Base-by-base conservation (phyloP, 331 rosid genomes). In the Quercus phellos region DNA sequence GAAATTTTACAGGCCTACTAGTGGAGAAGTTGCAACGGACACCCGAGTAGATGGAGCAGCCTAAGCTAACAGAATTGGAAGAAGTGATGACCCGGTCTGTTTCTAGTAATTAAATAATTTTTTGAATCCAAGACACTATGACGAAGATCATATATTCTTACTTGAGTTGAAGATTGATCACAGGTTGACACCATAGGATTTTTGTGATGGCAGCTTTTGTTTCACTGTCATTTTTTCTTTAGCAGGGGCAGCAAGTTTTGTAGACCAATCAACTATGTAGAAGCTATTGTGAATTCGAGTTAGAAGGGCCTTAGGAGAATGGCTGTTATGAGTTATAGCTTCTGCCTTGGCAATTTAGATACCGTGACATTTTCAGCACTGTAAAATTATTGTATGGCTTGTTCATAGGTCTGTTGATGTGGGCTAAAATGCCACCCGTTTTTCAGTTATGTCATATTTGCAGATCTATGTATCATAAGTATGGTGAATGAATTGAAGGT, bases 21-120 rank as follows among this genome's bases (percentile, higher is more conserved):
- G 74, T 43, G 74, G 74, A n/a, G 74, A 50, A 70, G 59, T 50
- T 70, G 59, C 19, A 51, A 46, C n/a, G 6, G 38, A 70, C n/a
- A 12, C 14, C 11, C 18, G 2, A 50, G 53, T 70, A 24, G 35
- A 21, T 22, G 74, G 55, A 26, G 59, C 16, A 14, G 58, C 18
- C 16, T 63, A 63, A 34, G 42, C 43, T 26, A 43, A 10, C n/a
- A 22, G 70, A 30, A 14, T 24, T 24, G 34, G 32, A 24, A 26
- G 27, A 35, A 17, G 29, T 17, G 22, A 14, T 21, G 17, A 34
- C 29, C 14, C 24, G 10, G 6, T 21, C 30, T 24, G 70, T 63
- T 68, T 42, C 29, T 19, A 24, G 73, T 38, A 51, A 22, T 14
- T 38, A 21, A 17, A 38, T n/a, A 4, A 5, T 64, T 64, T 64